These are phyloP conservation scores for Haplosporangium sp. DNA, from an alignment of 371 early-diverging fungal genomes.

Conservation along the genomic window DNA sequence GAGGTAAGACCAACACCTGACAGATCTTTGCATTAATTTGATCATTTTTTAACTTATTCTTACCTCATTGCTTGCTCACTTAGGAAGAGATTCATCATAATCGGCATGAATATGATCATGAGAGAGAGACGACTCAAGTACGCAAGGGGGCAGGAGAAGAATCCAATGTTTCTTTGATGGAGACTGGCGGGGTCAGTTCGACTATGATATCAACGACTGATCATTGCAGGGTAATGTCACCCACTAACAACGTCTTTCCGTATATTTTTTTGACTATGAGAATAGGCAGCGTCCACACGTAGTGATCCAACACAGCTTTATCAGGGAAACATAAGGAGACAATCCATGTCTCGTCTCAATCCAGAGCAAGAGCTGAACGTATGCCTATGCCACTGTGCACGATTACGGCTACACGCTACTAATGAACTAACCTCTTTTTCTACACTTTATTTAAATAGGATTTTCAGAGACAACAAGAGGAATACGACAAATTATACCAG, in stretches of 20 bases:
- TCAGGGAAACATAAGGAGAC: conserved; percentile 8
- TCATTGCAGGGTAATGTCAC: background rate
- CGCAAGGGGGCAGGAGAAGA: conserved; percentile 27
- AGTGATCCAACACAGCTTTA: background rate
- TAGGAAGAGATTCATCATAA: conserved; percentile 53
- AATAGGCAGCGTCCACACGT: conserved; percentile 19
- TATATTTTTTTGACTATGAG: background rate
- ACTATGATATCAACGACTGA: background rate
- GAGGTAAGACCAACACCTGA: conserved; percentile 24
- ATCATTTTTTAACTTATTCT: background rate
- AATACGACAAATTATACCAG: conserved; percentile 38
- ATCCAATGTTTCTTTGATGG: conserved; percentile 27
- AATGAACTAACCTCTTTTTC: background rate
- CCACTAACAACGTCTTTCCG: background rate
- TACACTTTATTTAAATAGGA: conserved; percentile 1
- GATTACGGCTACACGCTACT: background rate
- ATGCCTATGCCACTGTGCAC: background rate
- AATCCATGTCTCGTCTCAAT: conserved; percentile 41
- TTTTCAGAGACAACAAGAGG: conserved; percentile 49
- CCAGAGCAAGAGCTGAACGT: conserved; percentile 47
- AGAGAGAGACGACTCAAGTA: conserved; percentile 52
- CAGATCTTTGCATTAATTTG: no score
- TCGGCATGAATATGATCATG: conserved; percentile 53
- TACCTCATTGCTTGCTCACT: background rate
- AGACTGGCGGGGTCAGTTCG: conserved; percentile 42